Evolutionary conservation across 2,329 filamentous ascomycete species (phyloP).

Genomic region (Penicillium thymicola): DNA sequence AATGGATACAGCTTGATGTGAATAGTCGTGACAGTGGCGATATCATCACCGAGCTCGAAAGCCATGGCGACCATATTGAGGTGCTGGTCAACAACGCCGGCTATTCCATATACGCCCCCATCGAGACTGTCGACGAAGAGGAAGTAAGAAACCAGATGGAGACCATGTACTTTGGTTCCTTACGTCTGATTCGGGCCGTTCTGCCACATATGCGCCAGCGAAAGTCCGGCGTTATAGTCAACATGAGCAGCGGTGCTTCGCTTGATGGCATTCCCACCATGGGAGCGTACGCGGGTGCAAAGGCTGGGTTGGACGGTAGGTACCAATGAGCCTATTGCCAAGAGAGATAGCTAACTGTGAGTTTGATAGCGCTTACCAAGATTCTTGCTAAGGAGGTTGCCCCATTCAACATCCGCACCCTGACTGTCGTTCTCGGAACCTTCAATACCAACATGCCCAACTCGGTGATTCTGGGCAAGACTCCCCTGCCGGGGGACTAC

Average conservation of each 20-base stretch:
- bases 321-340: neutral
- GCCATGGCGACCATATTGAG: conserved; percentile 8
- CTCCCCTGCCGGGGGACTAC: neutral
- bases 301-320: conserved; percentile 30
- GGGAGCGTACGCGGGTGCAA: conserved; percentile 28
- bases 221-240: conserved; percentile 25
- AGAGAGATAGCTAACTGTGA: neutral
- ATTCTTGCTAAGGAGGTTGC: neutral
- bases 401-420: neutral
- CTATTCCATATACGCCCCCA: conserved; percentile 20
- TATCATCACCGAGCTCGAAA: neutral
- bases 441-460: neutral
- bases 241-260: conserved; percentile 25
- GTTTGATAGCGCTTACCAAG: neutral
- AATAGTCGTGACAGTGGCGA: conserved; percentile 1
- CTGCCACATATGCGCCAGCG: conserved; percentile 27
- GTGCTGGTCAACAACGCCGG: conserved; percentile 24
- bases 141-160: conserved; percentile 22
- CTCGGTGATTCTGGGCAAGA: neutral
- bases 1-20: conserved; percentile 16
- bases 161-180: conserved; percentile 28
- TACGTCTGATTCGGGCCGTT: conserved; percentile 22
- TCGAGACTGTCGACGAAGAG: conserved; percentile 26
- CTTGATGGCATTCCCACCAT: conserved; percentile 20
- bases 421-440: neutral